Conservation (phyloP, 2,329 filamentous ascomycete species). For the Mycosphaerella arachidis region DNA sequence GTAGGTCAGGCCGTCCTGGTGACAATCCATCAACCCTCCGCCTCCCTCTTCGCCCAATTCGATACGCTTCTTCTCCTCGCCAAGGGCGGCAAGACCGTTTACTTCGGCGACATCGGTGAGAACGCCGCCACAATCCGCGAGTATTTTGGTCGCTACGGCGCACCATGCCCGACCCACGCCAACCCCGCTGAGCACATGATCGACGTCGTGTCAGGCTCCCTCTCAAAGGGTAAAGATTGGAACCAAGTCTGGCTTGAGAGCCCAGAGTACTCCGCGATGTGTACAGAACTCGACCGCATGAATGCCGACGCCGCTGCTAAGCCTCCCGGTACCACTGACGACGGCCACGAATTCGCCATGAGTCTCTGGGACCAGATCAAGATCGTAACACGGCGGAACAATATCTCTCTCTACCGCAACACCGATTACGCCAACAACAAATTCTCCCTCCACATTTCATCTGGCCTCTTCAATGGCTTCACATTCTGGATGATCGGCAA, state of each 20-base stretch:
- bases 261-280: conserved; percentile 34
- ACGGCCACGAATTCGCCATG: conserved; percentile 44
- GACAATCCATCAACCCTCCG: conserved; percentile 66
- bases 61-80: conserved; percentile 62
- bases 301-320: conserved; percentile 35
- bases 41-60: conserved; percentile 62
- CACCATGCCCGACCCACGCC: conserved; percentile 46
- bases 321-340: conserved; percentile 36
- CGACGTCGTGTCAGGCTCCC: conserved; percentile 43
- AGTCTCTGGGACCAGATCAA: conserved; percentile 39
- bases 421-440: conserved; percentile 64
- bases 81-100: conserved; percentile 61
- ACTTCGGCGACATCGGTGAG: conserved; percentile 57
- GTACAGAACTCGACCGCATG: conserved; percentile 40
- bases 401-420: conserved; percentile 60
- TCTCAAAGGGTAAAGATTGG: conserved; percentile 42
- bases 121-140: conserved; percentile 39
- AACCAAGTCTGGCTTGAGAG: conserved; percentile 43
- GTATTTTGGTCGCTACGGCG: conserved; percentile 53
- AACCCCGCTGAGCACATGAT: conserved; percentile 55
- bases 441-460: conserved; percentile 51
- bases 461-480: conserved; percentile 47
- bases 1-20: conserved; percentile 64
- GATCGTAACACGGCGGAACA: conserved; percentile 46
- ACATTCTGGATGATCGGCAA: conserved; percentile 45